A percentile compares a stretch with the other conserved stretches of the same genome.
These are phyloP conservation scores for Sanghuangporus weigelae DNA, from an alignment of 1,284 basidiomycete species.

Conservation along the genomic window DNA sequence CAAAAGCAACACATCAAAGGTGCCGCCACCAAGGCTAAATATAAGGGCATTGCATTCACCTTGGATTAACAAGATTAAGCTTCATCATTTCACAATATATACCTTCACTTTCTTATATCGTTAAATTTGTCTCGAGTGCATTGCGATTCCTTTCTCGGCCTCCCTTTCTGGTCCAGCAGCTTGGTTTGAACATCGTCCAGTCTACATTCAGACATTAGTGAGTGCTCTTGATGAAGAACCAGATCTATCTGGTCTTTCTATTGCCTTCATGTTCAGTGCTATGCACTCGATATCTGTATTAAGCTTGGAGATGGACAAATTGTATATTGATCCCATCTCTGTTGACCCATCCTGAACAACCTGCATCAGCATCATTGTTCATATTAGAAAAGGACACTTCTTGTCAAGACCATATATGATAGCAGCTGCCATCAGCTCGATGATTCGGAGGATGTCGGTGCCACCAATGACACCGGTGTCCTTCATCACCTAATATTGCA, in stretches of 20 bases:
- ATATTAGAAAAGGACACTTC: constrained; percentile 41
- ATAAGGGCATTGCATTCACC: constrained; percentile 93
- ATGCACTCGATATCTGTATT: constrained; percentile 86
- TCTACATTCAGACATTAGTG: constrained; percentile 32
- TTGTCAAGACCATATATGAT: constrained; percentile 95
- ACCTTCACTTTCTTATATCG: constrained; percentile 82
- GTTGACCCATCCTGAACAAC: constrained; percentile 53
- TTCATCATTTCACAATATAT: constrained; percentile 19
- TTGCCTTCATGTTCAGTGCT: constrained; percentile 95
- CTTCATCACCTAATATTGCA: constrained; percentile 94
- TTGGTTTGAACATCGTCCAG: constrained; percentile 90
- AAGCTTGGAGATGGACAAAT: constrained; percentile 71
- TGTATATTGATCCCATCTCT: constrained; percentile 69
- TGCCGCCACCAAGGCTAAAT: constrained; percentile 98
- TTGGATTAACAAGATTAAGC: constrained; percentile 17
- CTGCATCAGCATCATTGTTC: background rate
- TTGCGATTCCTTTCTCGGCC: constrained; percentile 82
- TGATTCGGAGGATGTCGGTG: constrained; percentile 91
- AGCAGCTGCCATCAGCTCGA: constrained; percentile 93
- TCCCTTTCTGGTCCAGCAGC: constrained; percentile 66
- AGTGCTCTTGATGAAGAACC: constrained; percentile 5
- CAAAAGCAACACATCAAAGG: constrained; percentile 97
- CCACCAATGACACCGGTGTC: constrained; percentile 90
- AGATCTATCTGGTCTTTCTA: constrained; percentile 60
- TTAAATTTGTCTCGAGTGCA: constrained; percentile 87